Conservation (phyloP, 208 protist species). For the Porcisia hertigi region DNA sequence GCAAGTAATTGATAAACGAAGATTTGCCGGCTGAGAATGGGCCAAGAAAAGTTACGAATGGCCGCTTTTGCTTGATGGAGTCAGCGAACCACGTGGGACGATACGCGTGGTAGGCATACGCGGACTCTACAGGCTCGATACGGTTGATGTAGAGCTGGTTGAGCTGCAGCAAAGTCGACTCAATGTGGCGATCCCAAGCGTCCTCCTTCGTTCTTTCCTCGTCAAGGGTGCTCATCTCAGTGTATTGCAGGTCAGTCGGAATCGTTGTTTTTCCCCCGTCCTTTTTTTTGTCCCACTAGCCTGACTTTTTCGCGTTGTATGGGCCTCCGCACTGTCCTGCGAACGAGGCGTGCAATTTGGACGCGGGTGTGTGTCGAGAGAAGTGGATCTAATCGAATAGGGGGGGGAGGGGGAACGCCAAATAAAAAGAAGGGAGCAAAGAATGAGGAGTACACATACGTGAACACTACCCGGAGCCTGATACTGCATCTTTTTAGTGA, state of each 20-base stretch:
- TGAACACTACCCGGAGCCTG: no score
- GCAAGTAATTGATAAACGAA: conserved; percentile 94
- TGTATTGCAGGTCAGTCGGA: not conserved
- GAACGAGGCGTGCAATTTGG: not conserved
- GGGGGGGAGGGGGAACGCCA: no score
- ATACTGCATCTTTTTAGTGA: no score
- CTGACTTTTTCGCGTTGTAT: no score
- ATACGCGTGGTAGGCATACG: conserved; percentile 73
- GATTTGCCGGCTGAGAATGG: conserved; percentile 93
- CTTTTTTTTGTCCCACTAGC: no score
- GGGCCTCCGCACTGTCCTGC: no score
- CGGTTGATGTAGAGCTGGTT: conserved; percentile 55
- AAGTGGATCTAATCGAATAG: not conserved
- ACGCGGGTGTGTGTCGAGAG: not conserved
- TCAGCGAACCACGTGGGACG: conserved; percentile 68
- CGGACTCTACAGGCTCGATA: conserved; percentile 64
- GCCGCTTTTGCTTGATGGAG: conserved; percentile 72
- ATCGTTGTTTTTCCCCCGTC: not conserved
- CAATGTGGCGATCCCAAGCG: conserved; percentile 72
- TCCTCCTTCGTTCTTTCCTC: conserved; percentile 32
- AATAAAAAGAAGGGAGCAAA: no score
- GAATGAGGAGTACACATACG: no score
- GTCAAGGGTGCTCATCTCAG: not conserved
- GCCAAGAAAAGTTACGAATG: conserved; percentile 87
- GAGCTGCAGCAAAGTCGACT: conserved; percentile 50